Percentiles rank a stretch among this genome's conserved stretches.
These are phyloP conservation scores for Raphanus sativus DNA, from an alignment of 345 rosid genomes.

Conservation along the genomic window DNA sequence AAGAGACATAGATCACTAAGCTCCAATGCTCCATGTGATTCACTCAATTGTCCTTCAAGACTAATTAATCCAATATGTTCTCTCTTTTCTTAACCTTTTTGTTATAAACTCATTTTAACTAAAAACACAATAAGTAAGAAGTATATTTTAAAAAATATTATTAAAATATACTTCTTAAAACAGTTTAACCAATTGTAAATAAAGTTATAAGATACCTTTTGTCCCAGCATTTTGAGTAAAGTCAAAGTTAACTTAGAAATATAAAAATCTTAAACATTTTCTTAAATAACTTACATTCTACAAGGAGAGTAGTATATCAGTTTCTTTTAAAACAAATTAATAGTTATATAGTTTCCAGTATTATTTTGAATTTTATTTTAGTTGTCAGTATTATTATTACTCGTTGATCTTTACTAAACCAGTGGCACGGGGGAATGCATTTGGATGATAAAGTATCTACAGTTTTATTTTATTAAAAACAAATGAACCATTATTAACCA, in stretches of 20 bases:
- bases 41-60: slow-evolving; percentile 11
- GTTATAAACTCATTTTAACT: neutral
- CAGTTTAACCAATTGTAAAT: neutral
- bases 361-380: neutral
- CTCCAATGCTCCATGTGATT: slow-evolving; percentile 34
- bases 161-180: neutral
- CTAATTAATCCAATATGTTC: slow-evolving; percentile 2
- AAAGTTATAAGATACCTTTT: neutral
- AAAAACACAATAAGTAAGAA: neutral
- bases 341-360: neutral
- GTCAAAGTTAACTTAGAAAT: neutral
- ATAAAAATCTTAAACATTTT: neutral
- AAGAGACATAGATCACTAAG: slow-evolving; percentile 30
- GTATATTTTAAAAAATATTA: neutral
- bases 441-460: slow-evolving; percentile 15
- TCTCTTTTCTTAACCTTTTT: neutral
- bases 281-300: neutral
- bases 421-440: slow-evolving; percentile 38
- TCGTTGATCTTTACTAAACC: slow-evolving; percentile 21
- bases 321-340: neutral
- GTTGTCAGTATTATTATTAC: neutral
- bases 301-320: neutral
- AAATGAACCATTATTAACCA: neutral
- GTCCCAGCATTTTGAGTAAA: neutral
- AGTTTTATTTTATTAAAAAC: neutral